Percentiles rank a stretch among this genome's conserved stretches.
phyloP scores from a whole-genome alignment of 2,329 filamentous ascomycete species.

The Talaromyces albobiverticillius region DNA sequence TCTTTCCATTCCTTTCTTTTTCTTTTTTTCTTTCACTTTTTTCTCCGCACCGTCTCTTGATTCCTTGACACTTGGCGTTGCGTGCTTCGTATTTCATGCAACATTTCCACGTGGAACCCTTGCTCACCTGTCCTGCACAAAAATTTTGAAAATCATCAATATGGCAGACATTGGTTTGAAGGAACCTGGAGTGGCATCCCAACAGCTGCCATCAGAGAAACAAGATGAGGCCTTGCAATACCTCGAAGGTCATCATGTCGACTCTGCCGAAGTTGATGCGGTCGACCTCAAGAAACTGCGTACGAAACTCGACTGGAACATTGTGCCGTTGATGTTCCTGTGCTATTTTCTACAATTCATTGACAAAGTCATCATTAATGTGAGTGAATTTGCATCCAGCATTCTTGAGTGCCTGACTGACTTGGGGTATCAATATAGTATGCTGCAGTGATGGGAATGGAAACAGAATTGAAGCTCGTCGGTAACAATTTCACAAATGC shows the following conservation, averaged over 20 bases:
- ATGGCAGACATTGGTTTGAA: slow-evolving; percentile 8
- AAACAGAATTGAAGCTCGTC: slow-evolving; percentile 51
- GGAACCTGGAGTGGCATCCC: not conserved
- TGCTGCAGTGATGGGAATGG: slow-evolving; percentile 64
- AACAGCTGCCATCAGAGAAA: slow-evolving; percentile 12
- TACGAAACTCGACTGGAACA: slow-evolving; percentile 57
- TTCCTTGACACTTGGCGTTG: not conserved
- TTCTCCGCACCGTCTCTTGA: not conserved
- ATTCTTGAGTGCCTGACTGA: not conserved
- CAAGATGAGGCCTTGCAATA: slow-evolving; percentile 34
- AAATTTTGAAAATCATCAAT: not conserved
- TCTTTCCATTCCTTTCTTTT: not conserved
- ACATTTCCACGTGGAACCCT: not conserved
- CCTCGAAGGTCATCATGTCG: slow-evolving; percentile 32
- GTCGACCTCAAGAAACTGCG: slow-evolving; percentile 48
- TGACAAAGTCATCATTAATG: slow-evolving; percentile 64
- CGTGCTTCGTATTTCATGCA: not conserved
- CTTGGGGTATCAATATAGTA: slow-evolving; percentile 45
- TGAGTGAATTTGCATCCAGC: slow-evolving; percentile 24
- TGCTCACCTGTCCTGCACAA: not conserved
- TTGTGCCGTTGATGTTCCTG: slow-evolving; percentile 61
- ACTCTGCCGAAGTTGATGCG: slow-evolving; percentile 20
- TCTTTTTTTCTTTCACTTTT: not conserved
- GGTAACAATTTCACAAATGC: slow-evolving; percentile 63
- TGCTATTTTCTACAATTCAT: slow-evolving; percentile 64